phyloP scores from a whole-genome alignment of 345 rosid genomes.

The Citrus maxima region DNA sequence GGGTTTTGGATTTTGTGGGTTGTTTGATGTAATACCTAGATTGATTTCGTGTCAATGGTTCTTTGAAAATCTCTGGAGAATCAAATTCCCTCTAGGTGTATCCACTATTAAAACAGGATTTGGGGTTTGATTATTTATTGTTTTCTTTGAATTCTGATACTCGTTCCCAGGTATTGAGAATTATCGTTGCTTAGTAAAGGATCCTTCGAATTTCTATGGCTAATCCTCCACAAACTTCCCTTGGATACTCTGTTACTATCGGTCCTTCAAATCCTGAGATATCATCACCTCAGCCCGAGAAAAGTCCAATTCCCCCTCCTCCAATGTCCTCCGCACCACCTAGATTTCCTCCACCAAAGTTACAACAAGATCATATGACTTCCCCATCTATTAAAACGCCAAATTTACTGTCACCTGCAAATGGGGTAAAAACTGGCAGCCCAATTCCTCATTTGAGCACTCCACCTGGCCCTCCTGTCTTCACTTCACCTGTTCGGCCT shows the following conservation, averaged over 20 bases:
- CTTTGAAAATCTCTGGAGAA: slow-evolving; percentile 18
- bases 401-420: slow-evolving; percentile 51
- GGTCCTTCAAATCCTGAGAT: slow-evolving; percentile 40
- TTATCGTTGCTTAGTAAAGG: slow-evolving; percentile 12
- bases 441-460: slow-evolving; percentile 77
- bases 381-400: slow-evolving; percentile 55
- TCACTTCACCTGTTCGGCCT: slow-evolving; percentile 81
- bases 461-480: slow-evolving; percentile 92
- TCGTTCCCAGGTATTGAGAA: slow-evolving; percentile 15
- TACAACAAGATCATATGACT: slow-evolving; percentile 56
- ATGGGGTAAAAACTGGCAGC: slow-evolving; percentile 67
- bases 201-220: slow-evolving; percentile 50
- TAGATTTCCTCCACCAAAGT: slow-evolving; percentile 57
- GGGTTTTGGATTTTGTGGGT: slow-evolving; percentile 14
- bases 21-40: neutral
- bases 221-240: slow-evolving; percentile 47
- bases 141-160: slow-evolving; percentile 14
- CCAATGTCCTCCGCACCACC: slow-evolving; percentile 47
- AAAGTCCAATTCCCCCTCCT: slow-evolving; percentile 41
- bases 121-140: slow-evolving; percentile 4
- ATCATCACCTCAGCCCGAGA: slow-evolving; percentile 40
- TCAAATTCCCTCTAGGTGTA: neutral
- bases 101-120: slow-evolving; percentile 16
- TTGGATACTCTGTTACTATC: slow-evolving; percentile 39
- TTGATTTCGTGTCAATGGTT: neutral